phyloP scores from a whole-genome alignment of 139 green algal genomes.

The Tetradesmus lagerheimii region DNA sequence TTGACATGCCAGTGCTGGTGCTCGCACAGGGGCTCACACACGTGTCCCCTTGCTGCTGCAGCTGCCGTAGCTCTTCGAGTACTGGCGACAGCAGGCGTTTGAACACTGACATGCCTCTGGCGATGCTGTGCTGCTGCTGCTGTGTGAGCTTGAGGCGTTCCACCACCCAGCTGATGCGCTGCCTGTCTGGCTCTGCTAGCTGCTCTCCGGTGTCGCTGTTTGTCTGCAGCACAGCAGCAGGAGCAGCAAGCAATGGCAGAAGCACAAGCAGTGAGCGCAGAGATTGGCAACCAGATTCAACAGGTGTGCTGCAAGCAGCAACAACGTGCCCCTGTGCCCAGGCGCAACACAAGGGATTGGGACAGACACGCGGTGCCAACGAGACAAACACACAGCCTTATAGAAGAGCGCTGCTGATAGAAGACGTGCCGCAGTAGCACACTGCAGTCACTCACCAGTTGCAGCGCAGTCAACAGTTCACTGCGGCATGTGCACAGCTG shows the following conservation, averaged over 20 bases:
- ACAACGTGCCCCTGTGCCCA: too few species aligned
- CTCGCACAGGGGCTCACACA: not conserved
- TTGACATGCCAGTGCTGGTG: not conserved
- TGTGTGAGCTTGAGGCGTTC: not conserved
- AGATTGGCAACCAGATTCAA: too few species aligned
- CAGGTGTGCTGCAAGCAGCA: too few species aligned
- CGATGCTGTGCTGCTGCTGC: not conserved
- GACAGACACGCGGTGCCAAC: too few species aligned
- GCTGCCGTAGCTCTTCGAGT: not conserved
- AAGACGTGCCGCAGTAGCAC: not conserved
- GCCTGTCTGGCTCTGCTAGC: not conserved
- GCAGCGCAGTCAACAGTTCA: not conserved
- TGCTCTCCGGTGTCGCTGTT: not conserved
- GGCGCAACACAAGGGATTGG: too few species aligned
- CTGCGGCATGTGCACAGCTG: not conserved
- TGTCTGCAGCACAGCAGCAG: not conserved
- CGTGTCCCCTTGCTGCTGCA: not conserved
- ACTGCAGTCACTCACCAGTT: not conserved
- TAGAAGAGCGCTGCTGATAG: not conserved
- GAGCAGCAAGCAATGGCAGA: not conserved
- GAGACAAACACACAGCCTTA: too few species aligned
- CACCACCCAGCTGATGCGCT: not conserved
- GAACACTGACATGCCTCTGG: not conserved
- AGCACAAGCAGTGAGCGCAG: not conserved
- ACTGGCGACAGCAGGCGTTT: not conserved